Evolutionary conservation across 139 green algal genomes (phyloP).

Genomic region (Tetraselmis chui): DNA sequence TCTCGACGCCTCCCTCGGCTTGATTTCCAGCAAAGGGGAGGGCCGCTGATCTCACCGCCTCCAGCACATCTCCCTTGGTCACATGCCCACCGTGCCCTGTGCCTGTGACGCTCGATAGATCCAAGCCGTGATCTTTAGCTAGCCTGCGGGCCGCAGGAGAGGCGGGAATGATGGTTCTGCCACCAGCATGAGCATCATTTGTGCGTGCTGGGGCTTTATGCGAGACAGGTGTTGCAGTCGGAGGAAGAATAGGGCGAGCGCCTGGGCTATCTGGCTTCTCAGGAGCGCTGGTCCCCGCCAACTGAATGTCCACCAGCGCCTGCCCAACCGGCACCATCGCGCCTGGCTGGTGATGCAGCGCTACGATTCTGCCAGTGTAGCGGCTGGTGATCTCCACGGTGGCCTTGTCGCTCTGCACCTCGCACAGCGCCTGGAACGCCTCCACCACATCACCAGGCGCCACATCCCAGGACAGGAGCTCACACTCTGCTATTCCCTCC

Average conservation of each 20-base stretch:
- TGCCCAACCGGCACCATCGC: conserved; percentile 73
- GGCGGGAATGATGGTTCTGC: conserved; percentile 35
- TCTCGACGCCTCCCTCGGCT: neutral
- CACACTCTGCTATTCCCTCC: conserved; percentile 90
- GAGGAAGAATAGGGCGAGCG: neutral
- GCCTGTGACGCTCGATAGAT: conserved; percentile 41
- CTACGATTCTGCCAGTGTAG: conserved; percentile 53
- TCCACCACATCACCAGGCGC: conserved; percentile 61
- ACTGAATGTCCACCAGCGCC: conserved; percentile 58
- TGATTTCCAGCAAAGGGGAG: neutral
- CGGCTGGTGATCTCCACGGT: conserved; percentile 85
- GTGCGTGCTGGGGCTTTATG: too few species aligned
- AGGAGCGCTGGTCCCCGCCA: conserved; percentile 2
- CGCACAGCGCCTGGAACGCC: conserved; percentile 75
- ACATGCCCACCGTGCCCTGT: conserved; percentile 65
- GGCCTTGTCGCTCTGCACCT: conserved; percentile 91
- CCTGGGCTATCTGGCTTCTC: too few species aligned
- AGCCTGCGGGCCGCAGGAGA: conserved; percentile 61
- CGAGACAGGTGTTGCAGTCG: neutral
- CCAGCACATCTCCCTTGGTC: conserved; percentile 48
- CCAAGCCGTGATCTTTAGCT: conserved; percentile 57
- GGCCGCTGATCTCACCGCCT: too few species aligned
- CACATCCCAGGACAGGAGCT: conserved; percentile 73
- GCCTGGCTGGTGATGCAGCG: conserved; percentile 48
- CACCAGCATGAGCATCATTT: too few species aligned